These are phyloP conservation scores for Alternaria triticina DNA, from an alignment of 2,329 filamentous ascomycete genomes.

Conservation along the genomic window DNA sequence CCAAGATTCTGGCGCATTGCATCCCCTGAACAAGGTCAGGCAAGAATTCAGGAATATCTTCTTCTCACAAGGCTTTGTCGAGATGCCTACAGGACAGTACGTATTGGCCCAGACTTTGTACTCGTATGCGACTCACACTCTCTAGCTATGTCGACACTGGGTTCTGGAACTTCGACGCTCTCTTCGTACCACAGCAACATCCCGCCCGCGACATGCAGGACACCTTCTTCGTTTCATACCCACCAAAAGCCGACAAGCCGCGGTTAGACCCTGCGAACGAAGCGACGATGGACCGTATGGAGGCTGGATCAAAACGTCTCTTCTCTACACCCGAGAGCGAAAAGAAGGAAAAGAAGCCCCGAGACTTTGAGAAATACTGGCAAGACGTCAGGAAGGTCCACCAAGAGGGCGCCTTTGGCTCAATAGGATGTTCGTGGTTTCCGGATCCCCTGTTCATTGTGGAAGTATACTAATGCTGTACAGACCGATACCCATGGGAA, in stretches of 20 bases:
- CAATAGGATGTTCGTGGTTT: conserved; percentile 70
- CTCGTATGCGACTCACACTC: conserved; percentile 9
- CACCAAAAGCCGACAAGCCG: conserved; percentile 72
- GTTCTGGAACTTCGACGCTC: conserved; percentile 98
- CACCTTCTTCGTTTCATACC: conserved; percentile 97
- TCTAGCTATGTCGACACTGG: conserved; percentile 85
- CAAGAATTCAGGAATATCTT: conserved; percentile 97
- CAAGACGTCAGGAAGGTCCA: conserved; percentile 87
- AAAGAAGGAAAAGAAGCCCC: conserved; percentile 58
- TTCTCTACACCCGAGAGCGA: conserved; percentile 60
- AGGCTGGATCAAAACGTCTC: conserved; percentile 58
- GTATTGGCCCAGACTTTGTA: conserved; percentile 3
- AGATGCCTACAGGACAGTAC: conserved; percentile 89
- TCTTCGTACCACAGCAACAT: conserved; percentile 97
- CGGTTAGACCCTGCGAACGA: conserved; percentile 61
- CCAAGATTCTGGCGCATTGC: conserved; percentile 58
- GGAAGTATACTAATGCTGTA: neutral
- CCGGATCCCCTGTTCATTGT: neutral
- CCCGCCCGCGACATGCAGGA: conserved; percentile 97
- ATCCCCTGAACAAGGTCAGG: conserved; percentile 85
- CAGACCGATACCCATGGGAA: conserved; percentile 87
- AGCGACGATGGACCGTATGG: conserved; percentile 57
- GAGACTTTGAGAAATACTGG: conserved; percentile 85
- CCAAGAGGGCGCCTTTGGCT: conserved; percentile 89
- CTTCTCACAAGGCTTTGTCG: conserved; percentile 98